Base-by-base conservation (phyloP, 495 filamentous ascomycete genomes). In the Trichocladium antarcticum region DNA sequence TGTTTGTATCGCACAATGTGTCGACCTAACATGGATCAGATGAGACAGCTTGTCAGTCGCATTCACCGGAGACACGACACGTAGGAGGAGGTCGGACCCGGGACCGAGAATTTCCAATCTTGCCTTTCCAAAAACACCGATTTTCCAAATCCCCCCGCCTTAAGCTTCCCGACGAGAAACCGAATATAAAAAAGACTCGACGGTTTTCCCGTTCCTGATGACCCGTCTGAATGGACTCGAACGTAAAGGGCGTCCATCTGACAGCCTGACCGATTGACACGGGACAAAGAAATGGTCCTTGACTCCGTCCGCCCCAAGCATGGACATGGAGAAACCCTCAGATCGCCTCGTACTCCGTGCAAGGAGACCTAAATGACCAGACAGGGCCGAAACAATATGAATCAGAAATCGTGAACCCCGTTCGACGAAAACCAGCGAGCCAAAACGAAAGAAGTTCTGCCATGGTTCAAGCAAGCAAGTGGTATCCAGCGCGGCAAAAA, bases 401-500 rank as follows among this genome's bases (percentile, higher is more conserved):
- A 56, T 45, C 45, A 54, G 47, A 56, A 60, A 55, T 54, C 55
- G 39, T 56, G 22, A 48, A 11, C 32, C 34, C 53, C 53, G 48
- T 53, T 49, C 35, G 55, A 51, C 49, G 21, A 50, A 15, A 43
- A 22, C 21, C 41, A 38, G 50, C 31, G 35, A 46, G 45, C 34
- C 43, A 57, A 49, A 56, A n/a, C 27, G 49, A 42, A 37, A 44
- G 36, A 39, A 45, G 53, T 54, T 27, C 22, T 49, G 57, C 53
- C 37, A 31, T 35, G 31, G 31, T 28, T 42, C 37, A 31, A 43
- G 42, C 41, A 54, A 57, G 31, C 12, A 32, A 11, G 31, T 57
- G 58, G 61, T 60, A 62, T 59, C 61, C 55, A 53, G 54, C 50
- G 51, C 48, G 38, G 44, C 32, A 17, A 51, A 45, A 48, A 32